Evolutionary conservation across 2,329 filamentous ascomycete genomes (phyloP), one percentile per base, ranked within the genome.

Genomic region (Aspergillus tanneri): DNA sequence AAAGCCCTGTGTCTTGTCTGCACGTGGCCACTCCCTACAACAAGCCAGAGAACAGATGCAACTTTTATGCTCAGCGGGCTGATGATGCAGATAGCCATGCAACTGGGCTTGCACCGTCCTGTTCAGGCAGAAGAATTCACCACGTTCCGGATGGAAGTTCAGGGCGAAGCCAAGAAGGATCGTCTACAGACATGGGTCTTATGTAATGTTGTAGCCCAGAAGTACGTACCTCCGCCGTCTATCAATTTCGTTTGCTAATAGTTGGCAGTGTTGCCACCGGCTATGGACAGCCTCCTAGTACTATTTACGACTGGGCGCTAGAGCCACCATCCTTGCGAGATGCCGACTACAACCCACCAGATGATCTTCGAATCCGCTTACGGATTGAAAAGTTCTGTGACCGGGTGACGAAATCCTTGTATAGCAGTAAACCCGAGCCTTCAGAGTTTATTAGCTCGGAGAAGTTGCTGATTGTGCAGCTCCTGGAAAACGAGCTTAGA

Each of bases 121-220:
- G 81, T 80, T 0, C 81, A 84, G 57, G 77, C 82, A 1, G 80
- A 84, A 58, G 73, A 76, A 50, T 76, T 76, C 48, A 73, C 68
- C 4, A 75, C 73, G 4, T 75, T 75, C 54, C 66, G 68, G 14
- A 71, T 75, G 55, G 69, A 82, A 46, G 66, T 83, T 11, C 71
- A 77, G 53, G 79, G 82, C 22, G 81, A 83, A 59, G 82, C 84
- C 46, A 73, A 84, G 46, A 77, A 80, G 28, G 83, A 86, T 63
- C 74, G 83, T 12, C 68, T 85, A 25, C 77, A 82, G 58, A 85
- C 83, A 2, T 86, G 83, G 83, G 80, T 81, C 1, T 77, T 82
- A 4, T 84, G 83, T 68, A 86, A 86, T 57, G 79, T 85, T 47
- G 81, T 85, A 8, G 81, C 82, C n/a, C 82, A 86, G 56, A 82